phyloP scores from a whole-genome alignment of 2,329 filamentous ascomycete genomes.

The Graphilbum fragrans region DNA sequence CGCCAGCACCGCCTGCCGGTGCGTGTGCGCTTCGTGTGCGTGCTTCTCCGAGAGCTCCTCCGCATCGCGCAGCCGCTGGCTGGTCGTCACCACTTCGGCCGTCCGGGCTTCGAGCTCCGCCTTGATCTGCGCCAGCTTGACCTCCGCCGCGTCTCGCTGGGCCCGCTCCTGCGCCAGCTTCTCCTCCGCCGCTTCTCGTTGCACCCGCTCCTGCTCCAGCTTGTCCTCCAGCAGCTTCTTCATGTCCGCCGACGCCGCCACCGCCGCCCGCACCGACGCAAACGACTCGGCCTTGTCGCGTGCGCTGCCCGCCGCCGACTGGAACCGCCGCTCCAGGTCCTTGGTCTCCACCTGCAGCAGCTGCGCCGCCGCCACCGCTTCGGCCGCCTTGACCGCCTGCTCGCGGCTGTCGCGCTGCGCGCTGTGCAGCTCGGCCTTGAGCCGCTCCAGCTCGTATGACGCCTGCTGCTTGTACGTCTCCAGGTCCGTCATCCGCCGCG shows the following conservation, averaged over 20 bases:
- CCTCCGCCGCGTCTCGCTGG: constrained; percentile 63
- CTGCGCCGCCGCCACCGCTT: constrained; percentile 62
- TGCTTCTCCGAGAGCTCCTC: constrained; percentile 83
- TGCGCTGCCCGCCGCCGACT: constrained; percentile 53
- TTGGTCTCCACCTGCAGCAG: constrained; percentile 78
- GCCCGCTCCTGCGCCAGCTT: constrained; percentile 76
- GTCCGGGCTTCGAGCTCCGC: constrained; percentile 72
- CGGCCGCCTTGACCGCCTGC: constrained; percentile 63
- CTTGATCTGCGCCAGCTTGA: constrained; percentile 63
- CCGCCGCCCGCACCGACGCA: constrained; percentile 61
- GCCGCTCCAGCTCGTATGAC: constrained; percentile 69
- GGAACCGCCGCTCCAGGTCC: constrained; percentile 57
- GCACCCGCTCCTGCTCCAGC: constrained; percentile 68
- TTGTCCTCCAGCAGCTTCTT: constrained; percentile 65
- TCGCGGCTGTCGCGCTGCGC: constrained; percentile 68
- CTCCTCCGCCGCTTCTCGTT: constrained; percentile 61
- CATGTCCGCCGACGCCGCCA: constrained; percentile 69
- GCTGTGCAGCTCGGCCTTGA: constrained; percentile 77
- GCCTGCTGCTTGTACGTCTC: constrained; percentile 76
- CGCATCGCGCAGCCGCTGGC: constrained; percentile 66
- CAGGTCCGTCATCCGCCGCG: constrained; percentile 72
- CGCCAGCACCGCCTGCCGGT: constrained; percentile 69
- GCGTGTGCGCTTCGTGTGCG: constrained; percentile 74
- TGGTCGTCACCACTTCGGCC: constrained; percentile 62
- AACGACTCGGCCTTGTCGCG: constrained; percentile 62